Base-by-base conservation (phyloP, 306 rosid species). In the Rosa multiflora region DNA sequence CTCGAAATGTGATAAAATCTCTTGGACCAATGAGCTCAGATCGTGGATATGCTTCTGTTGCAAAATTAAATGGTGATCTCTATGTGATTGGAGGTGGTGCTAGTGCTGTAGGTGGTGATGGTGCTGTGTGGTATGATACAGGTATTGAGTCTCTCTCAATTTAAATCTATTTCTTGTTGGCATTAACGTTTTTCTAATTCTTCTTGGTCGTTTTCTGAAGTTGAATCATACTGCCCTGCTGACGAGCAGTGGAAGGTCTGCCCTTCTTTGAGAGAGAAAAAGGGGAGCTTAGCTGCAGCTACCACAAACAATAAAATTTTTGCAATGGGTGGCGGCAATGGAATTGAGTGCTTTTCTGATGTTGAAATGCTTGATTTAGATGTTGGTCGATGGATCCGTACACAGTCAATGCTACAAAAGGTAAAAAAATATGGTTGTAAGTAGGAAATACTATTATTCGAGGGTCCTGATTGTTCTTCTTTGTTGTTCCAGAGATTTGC, bases 301-400 rank as follows among this genome's bases (percentile, higher is more conserved):
- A 80, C 81, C 77, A 53, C 82, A 55, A 86, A 77, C 75, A 66
- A 83, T 49, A 84, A 85, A 83, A 11, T 85, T 67, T 92, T 85
- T 83, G 84, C 82, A 46, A 61, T 88, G 78, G 90, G 88, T 73
- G 85, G 90, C 13, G 89, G 89, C 20, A 83, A 90, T 78, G 88
- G 83, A 48, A 8, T 72, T 47, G 81, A 80, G 6, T 72, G 81
- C 62, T 90, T 84, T 76, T 83, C 89, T 62, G 80, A 83, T 44
- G 85, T 78, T 83, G 90, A 91, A 70, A 89, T 91, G 90, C 89
- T 94, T 71, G 90, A 92, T 87, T 76, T 90, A 67, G 85, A 92
- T 58, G 46, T 86, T 78, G 92, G 89, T 73, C 83, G 83, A 49
- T 92, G 95, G 97, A 92, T 91, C 46, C 46, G 29, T 64, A 73